Base-by-base conservation (phyloP, 2,329 filamentous ascomycete genomes). In the Exophiala sp. region DNA sequence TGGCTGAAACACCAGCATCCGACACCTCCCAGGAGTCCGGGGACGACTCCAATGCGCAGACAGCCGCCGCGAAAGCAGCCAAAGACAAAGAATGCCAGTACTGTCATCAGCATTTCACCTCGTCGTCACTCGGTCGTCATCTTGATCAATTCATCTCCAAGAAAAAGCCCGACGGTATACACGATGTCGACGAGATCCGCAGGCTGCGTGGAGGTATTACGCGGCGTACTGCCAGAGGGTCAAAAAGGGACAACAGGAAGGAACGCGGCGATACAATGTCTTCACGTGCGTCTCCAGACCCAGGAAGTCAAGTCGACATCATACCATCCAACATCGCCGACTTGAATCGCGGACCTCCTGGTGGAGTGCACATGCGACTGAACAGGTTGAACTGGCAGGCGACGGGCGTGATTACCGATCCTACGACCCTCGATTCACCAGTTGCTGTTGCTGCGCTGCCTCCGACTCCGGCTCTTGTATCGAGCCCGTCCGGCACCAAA, bases 81-180 rank as follows among this genome's bases (percentile, higher is more conserved):
- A 97, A 97, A 72, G 91, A 97, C 75, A 90, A 89, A 68, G 85
- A 79, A 60, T 96, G 92, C 69, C 88, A 86, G 34, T 97, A 89
- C 74, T 97, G 92, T 71, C 80, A 84, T 43, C 90, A 96, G 70
- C 80, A 87, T 5, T 97, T 96, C 68, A 96, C 92, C 12, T 96
- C 91, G 1, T 96, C 91, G 12, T 95, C 90, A 2, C 83, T 97
- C 49, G 92, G 92, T 46, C 87, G 92, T 42, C 92, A 97, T 72
- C 85, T 96, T 62, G 92, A 97, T 69, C 82, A 96, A 36, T 96
- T 95, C 71, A 91, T 96, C 65, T 91, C 91, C 67, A 87, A 91
- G 55, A 95, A 91, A 75, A 96, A 96, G 69, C 90, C 92, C 1
- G 92, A 97, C 72, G 91, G 91, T 46, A 75, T 96, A 42, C 92